Base-by-base conservation (phyloP, 371 early-diverging fungal species). In the Phascolomyces articulosus region DNA sequence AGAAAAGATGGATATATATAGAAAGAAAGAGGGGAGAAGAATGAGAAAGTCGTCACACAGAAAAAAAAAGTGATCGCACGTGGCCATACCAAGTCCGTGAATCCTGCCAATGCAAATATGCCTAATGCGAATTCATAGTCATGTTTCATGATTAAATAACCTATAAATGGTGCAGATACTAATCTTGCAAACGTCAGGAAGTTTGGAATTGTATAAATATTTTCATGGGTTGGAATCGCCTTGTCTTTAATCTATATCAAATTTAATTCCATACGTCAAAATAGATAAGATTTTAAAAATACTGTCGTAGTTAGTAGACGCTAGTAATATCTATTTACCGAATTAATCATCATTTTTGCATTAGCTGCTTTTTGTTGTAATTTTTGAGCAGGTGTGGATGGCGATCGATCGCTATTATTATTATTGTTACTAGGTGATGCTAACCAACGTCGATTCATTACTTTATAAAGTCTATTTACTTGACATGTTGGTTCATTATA, bases 151-250 rank as follows among this genome's bases (percentile, higher is more conserved):
- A 98, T 94, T 34, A 94, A 83, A 68, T 93, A 91, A 21, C 98
- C 97, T 58, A 98, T 88, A 51, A 89, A 85, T 1, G 98, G 98
- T 11, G 96, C 85, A 9, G 92, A 77, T 13, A 86, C 59, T 9
- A 94, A 69, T 31, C 97, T 87, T 11, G 90, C 74, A 60, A 93
- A 76, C 4, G 97, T 96, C 66, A 98, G 74, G 7, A 89, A 70
- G 69, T 98, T 97, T 2, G 98, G 95, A 27, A 95, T 74, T 1
- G 95, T 97, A 71, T 92, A 90, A 47, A 98, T 92, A 66, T 94
- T 89, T 73, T 96, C 96, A 58, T 70, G 73, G 1, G 71, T 68
- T 24, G 74, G 74, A 21, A 68, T 70, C 20, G 60, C 63, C 29
- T 59, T 59, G 20, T 70, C 68, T 47, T 70, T 73, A 41, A 73